Evolutionary conservation across 495 filamentous ascomycete species (phyloP).

Genomic region (Penicillium paxilli): DNA sequence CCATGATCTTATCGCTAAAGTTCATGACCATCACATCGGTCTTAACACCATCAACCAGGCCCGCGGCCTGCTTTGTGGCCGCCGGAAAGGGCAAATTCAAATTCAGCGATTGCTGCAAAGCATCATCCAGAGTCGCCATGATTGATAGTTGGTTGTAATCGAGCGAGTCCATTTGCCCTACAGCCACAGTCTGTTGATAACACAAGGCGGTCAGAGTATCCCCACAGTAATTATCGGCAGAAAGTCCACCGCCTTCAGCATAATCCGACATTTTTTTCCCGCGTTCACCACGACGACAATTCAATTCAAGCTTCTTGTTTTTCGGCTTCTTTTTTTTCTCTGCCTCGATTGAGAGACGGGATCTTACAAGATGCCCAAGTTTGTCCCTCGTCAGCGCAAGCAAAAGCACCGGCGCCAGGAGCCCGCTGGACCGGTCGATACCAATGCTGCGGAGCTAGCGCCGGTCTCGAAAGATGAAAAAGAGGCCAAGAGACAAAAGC

Average conservation of each 20-base stretch:
- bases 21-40: constrained; percentile 71
- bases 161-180: neutral
- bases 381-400: constrained; percentile 77
- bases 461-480: constrained; percentile 65
- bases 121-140: constrained; percentile 35
- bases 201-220: constrained; percentile 17
- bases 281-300: constrained; percentile 8
- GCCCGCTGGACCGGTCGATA: constrained; percentile 51
- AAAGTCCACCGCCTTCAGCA: constrained; percentile 18
- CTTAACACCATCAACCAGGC: constrained; percentile 60
- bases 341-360: constrained; percentile 14
- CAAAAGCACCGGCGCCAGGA: constrained; percentile 54
- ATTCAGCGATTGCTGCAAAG: constrained; percentile 32
- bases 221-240: constrained; percentile 20
- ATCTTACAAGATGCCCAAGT: constrained; percentile 63
- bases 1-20: constrained; percentile 90
- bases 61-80: constrained; percentile 62
- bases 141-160: neutral
- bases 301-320: constrained; percentile 15
- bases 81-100: constrained; percentile 70
- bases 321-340: too few relatives aligned
- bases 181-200: constrained; percentile 15
- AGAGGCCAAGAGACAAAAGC: constrained; percentile 65
- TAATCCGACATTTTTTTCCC: constrained; percentile 27
- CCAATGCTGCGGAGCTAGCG: constrained; percentile 70